Evolutionary conservation across 495 filamentous ascomycete genomes (phyloP), one percentile per base, ranked within the genome.

Genomic region (Aspergillus baeticus): DNA sequence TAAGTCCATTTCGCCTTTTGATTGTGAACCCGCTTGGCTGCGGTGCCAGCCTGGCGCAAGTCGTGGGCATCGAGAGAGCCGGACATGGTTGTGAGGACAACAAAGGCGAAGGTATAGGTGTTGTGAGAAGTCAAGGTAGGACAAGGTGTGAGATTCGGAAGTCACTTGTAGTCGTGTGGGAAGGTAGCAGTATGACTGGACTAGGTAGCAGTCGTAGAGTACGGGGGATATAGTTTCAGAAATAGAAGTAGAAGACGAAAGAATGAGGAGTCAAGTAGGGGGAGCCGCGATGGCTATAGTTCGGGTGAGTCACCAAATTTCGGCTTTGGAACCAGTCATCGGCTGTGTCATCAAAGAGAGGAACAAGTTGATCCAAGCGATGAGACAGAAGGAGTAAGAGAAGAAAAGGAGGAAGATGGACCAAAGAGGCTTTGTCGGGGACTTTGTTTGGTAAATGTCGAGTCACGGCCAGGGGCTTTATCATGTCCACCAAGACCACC

Each of bases 1-100:
- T 74, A 65, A 6, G 73, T 72, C 81, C 81, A 84, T 62, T 84
- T 84, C 54, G 76, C 69, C 68, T 80, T 79, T 54, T 77, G 76
- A 58, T 80, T 70, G 60, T 77, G 68, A 61, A 69, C 71, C 54
- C 81, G 77, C 55, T 76, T 77, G 47, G 61, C 63, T 45, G 67
- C 69, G 18, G 62, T 68, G 55, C 62, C 65, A 23, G 58, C 47
- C 10, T 61, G 62, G 34, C 66, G 66, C 38, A 67, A 31, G 43
- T 71, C 68, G 44, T 48, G 33, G 31, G 52, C 38, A 33, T 52
- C 42, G 3, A 59, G 13, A 31, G 49, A 42, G 22, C 53, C 58
- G 39, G 63, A 59, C 57, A 63, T 63, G 49, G 43, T 62, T 29
- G 26, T 8, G 26, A 29, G 26, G 26, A 4, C 8, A 8, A 4